phyloP scores from a whole-genome alignment of 2,329 filamentous ascomycete species.

The Ustulina deusta region DNA sequence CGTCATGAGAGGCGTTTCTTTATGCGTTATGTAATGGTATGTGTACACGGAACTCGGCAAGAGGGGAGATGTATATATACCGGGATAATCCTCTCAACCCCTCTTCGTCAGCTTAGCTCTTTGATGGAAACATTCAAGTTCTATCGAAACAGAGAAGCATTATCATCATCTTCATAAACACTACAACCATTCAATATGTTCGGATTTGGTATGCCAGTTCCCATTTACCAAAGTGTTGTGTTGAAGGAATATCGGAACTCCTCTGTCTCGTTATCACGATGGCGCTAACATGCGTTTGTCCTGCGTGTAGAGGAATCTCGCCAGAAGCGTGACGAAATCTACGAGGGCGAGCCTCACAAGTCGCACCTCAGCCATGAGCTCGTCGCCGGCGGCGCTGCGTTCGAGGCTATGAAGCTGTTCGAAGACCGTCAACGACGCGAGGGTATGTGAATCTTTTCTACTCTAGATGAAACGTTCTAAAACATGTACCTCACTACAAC shows the following conservation, averaged over 20 bases:
- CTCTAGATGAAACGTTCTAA: slow-evolving; percentile 3
- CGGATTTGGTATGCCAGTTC: slow-evolving; percentile 48
- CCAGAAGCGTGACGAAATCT: slow-evolving; percentile 58
- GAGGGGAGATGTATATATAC: slow-evolving; percentile 11
- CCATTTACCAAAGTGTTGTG: too few species aligned
- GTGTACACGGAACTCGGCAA: neutral
- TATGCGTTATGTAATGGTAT: slow-evolving; percentile 14
- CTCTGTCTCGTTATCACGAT: neutral
- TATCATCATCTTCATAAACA: neutral
- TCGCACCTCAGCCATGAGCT: slow-evolving; percentile 78
- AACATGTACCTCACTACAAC: neutral
- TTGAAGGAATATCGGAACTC: neutral
- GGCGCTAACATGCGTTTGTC: neutral
- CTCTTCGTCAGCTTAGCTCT: slow-evolving; percentile 15
- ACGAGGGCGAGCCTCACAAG: slow-evolving; percentile 63
- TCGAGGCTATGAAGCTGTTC: slow-evolving; percentile 83
- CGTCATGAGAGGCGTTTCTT: slow-evolving; percentile 17
- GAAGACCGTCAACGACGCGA: slow-evolving; percentile 79
- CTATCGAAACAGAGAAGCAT: neutral
- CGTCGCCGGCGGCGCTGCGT: slow-evolving; percentile 79
- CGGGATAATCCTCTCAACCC: slow-evolving; percentile 8
- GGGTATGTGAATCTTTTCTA: slow-evolving; percentile 59
- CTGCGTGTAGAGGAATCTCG: slow-evolving; percentile 55
- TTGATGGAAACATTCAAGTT: neutral
- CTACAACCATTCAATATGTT: slow-evolving; percentile 46